These are phyloP conservation scores for Eucalyptus polybractea DNA, from an alignment of 345 rosid species.

Conservation along the genomic window DNA sequence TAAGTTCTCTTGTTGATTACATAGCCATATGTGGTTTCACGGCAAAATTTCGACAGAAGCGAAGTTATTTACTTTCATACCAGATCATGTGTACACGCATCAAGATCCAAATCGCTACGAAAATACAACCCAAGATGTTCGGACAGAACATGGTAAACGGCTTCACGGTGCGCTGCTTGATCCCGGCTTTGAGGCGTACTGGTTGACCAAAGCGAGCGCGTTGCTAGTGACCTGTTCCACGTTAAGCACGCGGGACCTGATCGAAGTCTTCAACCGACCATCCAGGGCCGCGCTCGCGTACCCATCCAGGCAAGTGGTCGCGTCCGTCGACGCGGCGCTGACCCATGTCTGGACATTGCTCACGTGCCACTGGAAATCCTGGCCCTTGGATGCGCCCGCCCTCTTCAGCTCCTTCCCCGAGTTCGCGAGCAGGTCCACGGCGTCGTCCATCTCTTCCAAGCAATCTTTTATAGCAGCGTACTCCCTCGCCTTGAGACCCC, in stretches of 20 bases:
- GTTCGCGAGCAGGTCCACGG: slow-evolving; percentile 50
- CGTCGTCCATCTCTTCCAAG: slow-evolving; percentile 46
- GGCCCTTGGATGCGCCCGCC: slow-evolving; percentile 20
- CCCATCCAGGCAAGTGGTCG: slow-evolving; percentile 74
- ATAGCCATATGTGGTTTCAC: background rate
- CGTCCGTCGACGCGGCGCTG: slow-evolving; percentile 85
- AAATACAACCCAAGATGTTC: background rate
- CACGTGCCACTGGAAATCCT: slow-evolving; percentile 49
- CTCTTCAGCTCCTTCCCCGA: slow-evolving; percentile 52
- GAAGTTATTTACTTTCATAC: background rate
- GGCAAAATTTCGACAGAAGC: background rate
- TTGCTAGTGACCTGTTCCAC: slow-evolving; percentile 18
- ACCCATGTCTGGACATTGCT: slow-evolving; percentile 91
- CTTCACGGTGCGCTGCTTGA: background rate
- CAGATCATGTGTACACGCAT: background rate
- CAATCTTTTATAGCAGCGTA: slow-evolving; percentile 57
- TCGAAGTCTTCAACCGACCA: slow-evolving; percentile 53
- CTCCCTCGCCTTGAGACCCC: slow-evolving; percentile 44
- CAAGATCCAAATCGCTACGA: background rate
- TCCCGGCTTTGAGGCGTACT: background rate
- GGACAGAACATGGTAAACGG: background rate
- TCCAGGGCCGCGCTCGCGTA: slow-evolving; percentile 52
- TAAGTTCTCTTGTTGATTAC: background rate
- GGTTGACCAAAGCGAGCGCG: background rate
- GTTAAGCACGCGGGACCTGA: slow-evolving; percentile 33